Evolutionary conservation across 768 basidiomycete species (phyloP), one percentile per base, ranked within the genome.

Genomic region (Termitomyces bulborhizus): DNA sequence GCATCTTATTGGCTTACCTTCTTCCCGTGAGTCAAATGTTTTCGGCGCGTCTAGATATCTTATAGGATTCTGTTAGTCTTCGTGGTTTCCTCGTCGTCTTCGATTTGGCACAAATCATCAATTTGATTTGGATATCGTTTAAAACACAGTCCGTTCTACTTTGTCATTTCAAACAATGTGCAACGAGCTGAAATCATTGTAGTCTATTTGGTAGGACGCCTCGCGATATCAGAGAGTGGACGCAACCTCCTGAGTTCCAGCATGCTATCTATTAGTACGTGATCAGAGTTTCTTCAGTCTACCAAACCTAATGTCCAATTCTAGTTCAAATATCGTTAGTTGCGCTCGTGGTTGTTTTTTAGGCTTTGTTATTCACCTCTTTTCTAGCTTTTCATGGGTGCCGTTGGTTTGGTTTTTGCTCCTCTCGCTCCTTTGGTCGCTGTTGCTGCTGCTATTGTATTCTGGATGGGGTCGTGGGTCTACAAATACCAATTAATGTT

Each of bases 401-500:
- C 90, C n/a, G 92, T 99, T 46, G 95, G 86, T 0, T 71, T 99
- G 47, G 86, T 97, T 16, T 98, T 98, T 64, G 93, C 96, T 0
- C 96, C 96, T 13, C 74, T 99, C 6, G 95, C 96, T 0, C 97
- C 97, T 1, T 72, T 98, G 31, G 94, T 99, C 15, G 81, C 79
- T 8, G 76, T 94, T 27, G 90, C 89, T 16, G 92, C 85, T 12
- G 86, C 86, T 3, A 67, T 88, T 32, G 92, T 97, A 21, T 90
- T 94, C 68, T 98, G 93, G 90, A 73, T 88, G 64, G 83, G 83
- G 58, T 88, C 86, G 5, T 84, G 84, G 77, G 89, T 92, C 21
- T 93, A 95, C 78, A 99, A 98, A 72, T 98, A 98, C 65, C 90
- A 95, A 74, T 76, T 98, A 48, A 93, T 98, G 85, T 98, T 96